phyloP scores from a whole-genome alignment of 176 grass and related monocot genomes.

The Oryza officinalis region DNA sequence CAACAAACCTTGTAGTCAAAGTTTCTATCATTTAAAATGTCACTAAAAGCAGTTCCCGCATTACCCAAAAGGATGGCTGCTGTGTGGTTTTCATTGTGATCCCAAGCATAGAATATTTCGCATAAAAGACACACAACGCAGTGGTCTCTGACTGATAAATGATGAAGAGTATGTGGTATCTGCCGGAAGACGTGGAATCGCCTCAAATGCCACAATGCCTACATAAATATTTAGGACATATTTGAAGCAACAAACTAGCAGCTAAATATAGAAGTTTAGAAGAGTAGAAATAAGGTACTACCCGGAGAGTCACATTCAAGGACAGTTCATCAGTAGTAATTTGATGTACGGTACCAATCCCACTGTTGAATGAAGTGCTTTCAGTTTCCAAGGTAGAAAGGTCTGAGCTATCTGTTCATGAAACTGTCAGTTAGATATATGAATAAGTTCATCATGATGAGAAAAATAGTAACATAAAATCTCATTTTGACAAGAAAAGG shows the following conservation, averaged over 20 bases:
- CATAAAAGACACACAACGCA: not conserved
- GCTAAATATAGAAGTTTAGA: no score
- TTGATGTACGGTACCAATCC: not conserved
- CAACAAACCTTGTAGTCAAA: slow-evolving; percentile 2
- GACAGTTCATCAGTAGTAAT: not conserved
- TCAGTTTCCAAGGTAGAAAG: slow-evolving; percentile 13
- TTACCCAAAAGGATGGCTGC: not conserved
- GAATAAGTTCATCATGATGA: no score
- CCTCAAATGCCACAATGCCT: slow-evolving; percentile 23
- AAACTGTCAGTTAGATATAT: not conserved
- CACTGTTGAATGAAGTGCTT: not conserved
- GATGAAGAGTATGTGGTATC: slow-evolving; percentile 8
- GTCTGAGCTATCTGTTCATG: not conserved
- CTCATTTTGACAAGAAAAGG: no score
- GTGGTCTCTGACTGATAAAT: not conserved
- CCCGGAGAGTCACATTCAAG: slow-evolving; percentile 21
- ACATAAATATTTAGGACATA: not conserved
- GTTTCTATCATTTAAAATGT: slow-evolving; percentile 10
- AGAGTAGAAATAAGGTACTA: not conserved
- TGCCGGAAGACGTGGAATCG: slow-evolving; percentile 17
- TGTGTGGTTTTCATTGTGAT: not conserved
- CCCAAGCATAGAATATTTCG: slow-evolving; percentile 9
- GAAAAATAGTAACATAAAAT: no score
- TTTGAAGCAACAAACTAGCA: no score
- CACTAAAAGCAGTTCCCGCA: slow-evolving; percentile 9